A percentile compares a stretch with the other conserved stretches of the same genome.
Evolutionary conservation across 2,329 filamentous ascomycete genomes (phyloP).

Genomic region (Penicillium rolfsii): DNA sequence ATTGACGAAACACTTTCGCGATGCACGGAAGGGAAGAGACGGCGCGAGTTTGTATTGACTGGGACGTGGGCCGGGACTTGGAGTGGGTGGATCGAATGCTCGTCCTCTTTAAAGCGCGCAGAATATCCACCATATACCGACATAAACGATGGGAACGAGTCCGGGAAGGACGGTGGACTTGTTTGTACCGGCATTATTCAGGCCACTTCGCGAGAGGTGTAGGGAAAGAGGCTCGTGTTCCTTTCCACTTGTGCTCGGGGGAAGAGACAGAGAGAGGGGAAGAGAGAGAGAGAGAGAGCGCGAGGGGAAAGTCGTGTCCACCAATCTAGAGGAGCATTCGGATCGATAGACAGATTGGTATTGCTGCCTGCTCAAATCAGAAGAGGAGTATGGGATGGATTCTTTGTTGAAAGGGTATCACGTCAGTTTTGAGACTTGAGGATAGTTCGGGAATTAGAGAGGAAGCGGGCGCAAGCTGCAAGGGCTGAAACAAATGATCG

Average conservation of each 20-base stretch:
- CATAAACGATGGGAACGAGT: conserved; percentile 57
- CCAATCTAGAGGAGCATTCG: conserved; percentile 36
- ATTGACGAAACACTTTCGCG: conserved; percentile 50
- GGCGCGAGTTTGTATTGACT: conserved; percentile 28
- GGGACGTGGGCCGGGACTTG: conserved; percentile 35
- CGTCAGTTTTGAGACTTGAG: conserved; percentile 10
- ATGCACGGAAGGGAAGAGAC: conserved; percentile 40
- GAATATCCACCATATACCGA: conserved; percentile 54
- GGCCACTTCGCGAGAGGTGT: conserved; percentile 19
- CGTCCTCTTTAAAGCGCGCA: conserved; percentile 35
- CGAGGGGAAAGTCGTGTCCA: conserved; percentile 12
- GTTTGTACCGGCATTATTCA: conserved; percentile 47
- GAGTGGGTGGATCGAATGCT: conserved; percentile 32
- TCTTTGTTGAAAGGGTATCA: conserved; percentile 32
- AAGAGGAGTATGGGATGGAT: not conserved
- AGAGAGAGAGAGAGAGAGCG: conserved; percentile 11
- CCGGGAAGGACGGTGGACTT: conserved; percentile 44
- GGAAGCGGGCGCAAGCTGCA: conserved; percentile 27
- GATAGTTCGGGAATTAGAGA: conserved; percentile 15
- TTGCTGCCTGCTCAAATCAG: conserved; percentile 49
- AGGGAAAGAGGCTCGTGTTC: conserved; percentile 32
- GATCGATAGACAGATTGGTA: conserved; percentile 31
- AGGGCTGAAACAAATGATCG: conserved; percentile 37
- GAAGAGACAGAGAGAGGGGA: conserved; percentile 13
- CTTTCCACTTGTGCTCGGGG: conserved; percentile 22